phyloP scores from a whole-genome alignment of 2,329 filamentous ascomycete genomes.

The Dactylonectria estremocensis region DNA sequence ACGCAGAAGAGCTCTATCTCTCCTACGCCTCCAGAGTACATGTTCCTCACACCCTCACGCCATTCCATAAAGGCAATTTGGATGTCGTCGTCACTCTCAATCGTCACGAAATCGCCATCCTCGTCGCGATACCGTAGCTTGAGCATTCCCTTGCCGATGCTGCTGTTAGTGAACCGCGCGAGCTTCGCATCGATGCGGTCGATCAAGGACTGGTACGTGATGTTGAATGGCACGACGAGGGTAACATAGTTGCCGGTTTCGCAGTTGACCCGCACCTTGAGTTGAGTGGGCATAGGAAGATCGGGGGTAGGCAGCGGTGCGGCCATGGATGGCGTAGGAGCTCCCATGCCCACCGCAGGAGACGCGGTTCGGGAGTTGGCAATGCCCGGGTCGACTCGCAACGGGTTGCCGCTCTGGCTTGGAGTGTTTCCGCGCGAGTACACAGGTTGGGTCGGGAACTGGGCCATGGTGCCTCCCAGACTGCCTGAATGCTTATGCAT shows the following conservation, averaged over 20 bases:
- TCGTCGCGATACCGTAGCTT: conserved; percentile 93
- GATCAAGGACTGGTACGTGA: conserved; percentile 92
- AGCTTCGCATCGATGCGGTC: conserved; percentile 98
- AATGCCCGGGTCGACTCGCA: conserved; percentile 57
- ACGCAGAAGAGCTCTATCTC: conserved; percentile 92
- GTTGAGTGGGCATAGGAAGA: conserved; percentile 76
- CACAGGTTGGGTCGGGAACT: conserved; percentile 70
- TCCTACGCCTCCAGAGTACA: conserved; percentile 79
- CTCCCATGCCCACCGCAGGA: conserved; percentile 59
- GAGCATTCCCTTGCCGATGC: conserved; percentile 85
- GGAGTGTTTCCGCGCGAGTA: conserved; percentile 65
- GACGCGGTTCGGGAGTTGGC: conserved; percentile 63
- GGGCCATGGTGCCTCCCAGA: conserved; percentile 67
- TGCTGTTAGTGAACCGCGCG: conserved; percentile 86
- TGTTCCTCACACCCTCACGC: conserved; percentile 77
- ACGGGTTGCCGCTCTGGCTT: conserved; percentile 53
- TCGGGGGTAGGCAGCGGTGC: conserved; percentile 62
- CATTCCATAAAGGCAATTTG: conserved; percentile 96
- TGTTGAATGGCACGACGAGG: conserved; percentile 95
- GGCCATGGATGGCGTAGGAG: conserved; percentile 43
- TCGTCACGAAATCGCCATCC: conserved; percentile 93
- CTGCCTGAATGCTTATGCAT: conserved; percentile 64
- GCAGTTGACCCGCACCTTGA: conserved; percentile 96
- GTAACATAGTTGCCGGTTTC: conserved; percentile 90
- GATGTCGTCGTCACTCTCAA: conserved; percentile 96